A percentile compares a stretch with the other conserved stretches of the same genome.
Evolutionary conservation across 768 basidiomycete genomes (phyloP).

Genomic region (Lactarius sanguifluus): DNA sequence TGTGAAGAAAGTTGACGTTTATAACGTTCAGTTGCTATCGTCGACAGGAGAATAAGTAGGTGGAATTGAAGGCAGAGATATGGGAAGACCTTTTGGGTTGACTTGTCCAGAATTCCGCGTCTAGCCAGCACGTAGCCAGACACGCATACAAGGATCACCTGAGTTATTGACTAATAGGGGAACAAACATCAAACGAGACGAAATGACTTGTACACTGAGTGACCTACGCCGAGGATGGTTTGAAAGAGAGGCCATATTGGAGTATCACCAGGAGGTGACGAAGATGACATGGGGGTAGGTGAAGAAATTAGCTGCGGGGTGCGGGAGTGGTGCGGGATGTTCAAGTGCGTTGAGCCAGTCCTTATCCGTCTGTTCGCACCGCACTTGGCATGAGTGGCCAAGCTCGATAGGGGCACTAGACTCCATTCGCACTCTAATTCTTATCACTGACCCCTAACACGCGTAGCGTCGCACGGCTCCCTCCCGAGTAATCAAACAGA

Average conservation of each 20-base stretch:
- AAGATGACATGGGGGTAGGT: conserved; percentile 19
- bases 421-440: neutral
- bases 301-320: neutral
- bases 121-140: conserved; percentile 81
- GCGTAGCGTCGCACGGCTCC: conserved; percentile 35
- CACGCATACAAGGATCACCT: conserved; percentile 84
- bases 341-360: neutral
- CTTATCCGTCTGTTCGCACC: neutral
- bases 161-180: conserved; percentile 68
- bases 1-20: conserved; percentile 90
- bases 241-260: conserved; percentile 49
- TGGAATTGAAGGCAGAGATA: neutral
- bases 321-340: too few relatives aligned
- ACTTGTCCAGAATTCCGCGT: conserved; percentile 82
- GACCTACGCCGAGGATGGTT: conserved; percentile 57
- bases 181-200: neutral
- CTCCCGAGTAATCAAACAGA: conserved; percentile 33
- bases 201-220: neutral
- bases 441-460: neutral
- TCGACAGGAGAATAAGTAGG: neutral
- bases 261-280: conserved; percentile 13
- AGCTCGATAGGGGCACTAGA: neutral
- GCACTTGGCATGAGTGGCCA: neutral
- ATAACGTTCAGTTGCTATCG: conserved; percentile 71
- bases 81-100: conserved; percentile 73